Percentiles rank a stretch among this genome's conserved stretches.
phyloP scores from a whole-genome alignment of 2,329 filamentous ascomycete genomes.

The Penicillium rolfsii region DNA sequence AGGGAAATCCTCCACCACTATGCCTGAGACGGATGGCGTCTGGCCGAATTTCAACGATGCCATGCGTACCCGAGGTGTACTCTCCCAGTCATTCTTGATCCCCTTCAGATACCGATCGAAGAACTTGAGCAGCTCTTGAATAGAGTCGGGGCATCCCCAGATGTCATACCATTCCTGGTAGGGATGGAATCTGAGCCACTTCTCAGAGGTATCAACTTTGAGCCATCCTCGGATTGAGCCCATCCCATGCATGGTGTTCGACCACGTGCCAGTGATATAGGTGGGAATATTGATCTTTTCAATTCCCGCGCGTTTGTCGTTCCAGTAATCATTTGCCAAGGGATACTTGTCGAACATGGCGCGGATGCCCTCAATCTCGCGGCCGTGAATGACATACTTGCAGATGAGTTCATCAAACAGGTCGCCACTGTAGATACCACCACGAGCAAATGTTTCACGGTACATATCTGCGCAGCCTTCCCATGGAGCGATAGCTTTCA shows the following conservation, averaged over 20 bases:
- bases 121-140: constrained; percentile 47
- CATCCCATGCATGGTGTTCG: constrained; percentile 41
- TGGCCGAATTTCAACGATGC: constrained; percentile 45
- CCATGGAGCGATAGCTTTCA: constrained; percentile 48
- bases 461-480: constrained; percentile 54
- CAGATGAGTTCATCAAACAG: constrained; percentile 46
- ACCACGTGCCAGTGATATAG: constrained; percentile 41
- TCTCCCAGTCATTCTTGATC: constrained; percentile 51
- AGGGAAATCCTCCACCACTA: constrained; percentile 41
- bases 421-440: constrained; percentile 45
- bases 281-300: constrained; percentile 28
- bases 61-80: constrained; percentile 51
- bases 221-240: constrained; percentile 44
- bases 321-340: constrained; percentile 41
- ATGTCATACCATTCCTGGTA: constrained; percentile 54
- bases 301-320: constrained; percentile 43
- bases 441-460: constrained; percentile 51
- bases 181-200: constrained; percentile 49
- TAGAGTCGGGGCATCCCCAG: constrained; percentile 38
- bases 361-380: constrained; percentile 44
- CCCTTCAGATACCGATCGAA: constrained; percentile 53
- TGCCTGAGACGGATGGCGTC: constrained; percentile 32
- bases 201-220: constrained; percentile 43
- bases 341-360: constrained; percentile 48
- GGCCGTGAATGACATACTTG: constrained; percentile 42